Conservation (phyloP, 2,329 filamentous ascomycete genomes). For the Hymenoscyphus fructigenus region DNA sequence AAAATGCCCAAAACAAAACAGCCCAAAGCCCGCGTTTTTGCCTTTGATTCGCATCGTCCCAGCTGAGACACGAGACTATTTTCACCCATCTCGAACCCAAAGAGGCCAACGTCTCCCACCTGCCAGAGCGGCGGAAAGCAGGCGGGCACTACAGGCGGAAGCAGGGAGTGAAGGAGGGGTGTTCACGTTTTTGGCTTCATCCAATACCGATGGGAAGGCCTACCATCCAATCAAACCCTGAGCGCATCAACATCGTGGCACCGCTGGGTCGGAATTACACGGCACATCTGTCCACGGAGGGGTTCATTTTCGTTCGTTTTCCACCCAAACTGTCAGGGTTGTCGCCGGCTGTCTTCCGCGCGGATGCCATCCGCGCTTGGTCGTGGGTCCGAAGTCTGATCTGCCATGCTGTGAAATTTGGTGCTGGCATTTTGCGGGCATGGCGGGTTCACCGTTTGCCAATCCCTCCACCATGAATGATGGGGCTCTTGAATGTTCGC, state of each 20-base stretch:
- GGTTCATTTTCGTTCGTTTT: neutral
- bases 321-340: neutral
- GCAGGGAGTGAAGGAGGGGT: neutral
- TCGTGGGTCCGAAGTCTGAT: conserved; percentile 4
- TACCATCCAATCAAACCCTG: conserved; percentile 2
- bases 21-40: neutral
- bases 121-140: conserved; percentile 1
- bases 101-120: neutral
- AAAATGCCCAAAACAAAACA: neutral
- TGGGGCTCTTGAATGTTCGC: conserved; percentile 1
- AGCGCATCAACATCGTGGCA: neutral
- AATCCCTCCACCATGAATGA: conserved; percentile 1
- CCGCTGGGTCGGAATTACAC: neutral
- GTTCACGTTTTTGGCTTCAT: neutral
- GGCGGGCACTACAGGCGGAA: neutral
- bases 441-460: conserved; percentile 1
- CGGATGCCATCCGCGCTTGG: conserved; percentile 6
- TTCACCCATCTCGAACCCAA: conserved; percentile 2
- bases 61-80: conserved; percentile 4
- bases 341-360: conserved; percentile 3
- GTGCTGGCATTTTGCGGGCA: neutral
- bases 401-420: conserved; percentile 8
- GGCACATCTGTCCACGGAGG: neutral
- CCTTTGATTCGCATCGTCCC: conserved; percentile 1
- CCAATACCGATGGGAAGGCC: neutral